Evolutionary conservation across 176 grass and related monocot species (phyloP), one percentile per base, ranked within the genome.

Genomic region (Oryza brachyantha): DNA sequence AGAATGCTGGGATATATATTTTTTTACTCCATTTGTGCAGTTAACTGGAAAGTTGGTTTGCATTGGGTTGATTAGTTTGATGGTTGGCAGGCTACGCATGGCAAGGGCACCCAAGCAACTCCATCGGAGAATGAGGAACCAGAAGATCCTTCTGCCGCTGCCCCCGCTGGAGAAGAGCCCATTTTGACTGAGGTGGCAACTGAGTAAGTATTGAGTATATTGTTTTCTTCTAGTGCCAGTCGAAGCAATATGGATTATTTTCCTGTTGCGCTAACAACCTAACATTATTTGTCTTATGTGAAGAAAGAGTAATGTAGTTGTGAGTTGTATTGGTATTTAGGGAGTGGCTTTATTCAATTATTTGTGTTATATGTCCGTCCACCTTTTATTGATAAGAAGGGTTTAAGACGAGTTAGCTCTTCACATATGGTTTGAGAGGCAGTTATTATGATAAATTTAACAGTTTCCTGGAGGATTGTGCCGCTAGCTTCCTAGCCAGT

Each of bases 11-110:
- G 37, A 14, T n/a, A n/a, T n/a, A n/a, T n/a, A n/a, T n/a, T 61
- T 28, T 12, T 13, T 37, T 4, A 1, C 1, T 35, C 13, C 21
- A 38, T 36, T 62, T 61, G 39, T 42, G 41, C n/a, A 8, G 13
- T 64, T 76, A 1, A 10, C 39, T 63, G 32, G 22, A 14, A 5
- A 66, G 64, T 75, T 71, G 8, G 38, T 42, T 57, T 35, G 80
- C 17, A 27, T 32, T 50, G 16, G 9, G n/a, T 28, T 79, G 39
- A 64, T 37, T 46, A 6, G 2, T 43, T 37, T 59, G 37, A 40
- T 84, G 29, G 4, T 66, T 77, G 67, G 32, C 65, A 90, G 91
- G 74, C 21, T 73, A 83, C 87, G 85, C 91, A 90, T 76, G 62
- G 46, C 40, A 81, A 80, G 39, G 85, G 42, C 32, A 55, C 69